These are phyloP conservation scores for Aspergillus sojae DNA, from an alignment of 2,329 filamentous ascomycete species.

Conservation along the genomic window DNA sequence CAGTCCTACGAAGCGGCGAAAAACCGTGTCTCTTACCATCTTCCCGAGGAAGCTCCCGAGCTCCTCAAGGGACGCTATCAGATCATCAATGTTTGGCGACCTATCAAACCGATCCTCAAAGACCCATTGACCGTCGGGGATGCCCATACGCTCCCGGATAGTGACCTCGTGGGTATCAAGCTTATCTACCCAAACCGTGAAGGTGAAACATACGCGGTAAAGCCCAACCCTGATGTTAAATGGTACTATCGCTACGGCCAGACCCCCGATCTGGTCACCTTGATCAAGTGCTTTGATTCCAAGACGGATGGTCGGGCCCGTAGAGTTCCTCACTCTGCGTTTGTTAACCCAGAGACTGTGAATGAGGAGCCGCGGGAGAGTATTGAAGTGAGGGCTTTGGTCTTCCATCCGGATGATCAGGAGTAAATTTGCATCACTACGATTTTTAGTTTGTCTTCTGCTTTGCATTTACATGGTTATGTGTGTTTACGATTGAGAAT, in stretches of 20 bases:
- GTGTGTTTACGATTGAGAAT: background rate
- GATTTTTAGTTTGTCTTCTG: background rate
- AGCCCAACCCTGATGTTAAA: slow-evolving; percentile 45
- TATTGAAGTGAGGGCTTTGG: slow-evolving; percentile 59
- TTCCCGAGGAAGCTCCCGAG: slow-evolving; percentile 46
- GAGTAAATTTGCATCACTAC: slow-evolving; percentile 17
- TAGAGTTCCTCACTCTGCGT: slow-evolving; percentile 59
- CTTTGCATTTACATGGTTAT: background rate
- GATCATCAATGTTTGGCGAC: slow-evolving; percentile 58
- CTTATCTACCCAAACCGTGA: slow-evolving; percentile 56
- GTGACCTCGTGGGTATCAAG: slow-evolving; percentile 52
- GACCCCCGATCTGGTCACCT: slow-evolving; percentile 55
- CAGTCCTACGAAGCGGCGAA: slow-evolving; percentile 51
- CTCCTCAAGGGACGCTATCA: slow-evolving; percentile 50
- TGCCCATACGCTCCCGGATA: slow-evolving; percentile 52
- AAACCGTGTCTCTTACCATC: slow-evolving; percentile 47
- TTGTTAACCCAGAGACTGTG: slow-evolving; percentile 53
- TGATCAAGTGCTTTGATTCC: slow-evolving; percentile 66
- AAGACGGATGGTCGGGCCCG: slow-evolving; percentile 58
- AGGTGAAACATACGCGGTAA: slow-evolving; percentile 55
- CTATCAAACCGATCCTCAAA: slow-evolving; percentile 52
- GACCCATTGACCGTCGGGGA: slow-evolving; percentile 60
- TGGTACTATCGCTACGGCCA: slow-evolving; percentile 60
- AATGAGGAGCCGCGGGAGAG: slow-evolving; percentile 49
- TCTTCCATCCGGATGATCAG: slow-evolving; percentile 52